A percentile compares a stretch with the other conserved stretches of the same genome.
Evolutionary conservation across 805 yeast genomes (phyloP).

Genomic region (Sugiyamaella smithiae): DNA sequence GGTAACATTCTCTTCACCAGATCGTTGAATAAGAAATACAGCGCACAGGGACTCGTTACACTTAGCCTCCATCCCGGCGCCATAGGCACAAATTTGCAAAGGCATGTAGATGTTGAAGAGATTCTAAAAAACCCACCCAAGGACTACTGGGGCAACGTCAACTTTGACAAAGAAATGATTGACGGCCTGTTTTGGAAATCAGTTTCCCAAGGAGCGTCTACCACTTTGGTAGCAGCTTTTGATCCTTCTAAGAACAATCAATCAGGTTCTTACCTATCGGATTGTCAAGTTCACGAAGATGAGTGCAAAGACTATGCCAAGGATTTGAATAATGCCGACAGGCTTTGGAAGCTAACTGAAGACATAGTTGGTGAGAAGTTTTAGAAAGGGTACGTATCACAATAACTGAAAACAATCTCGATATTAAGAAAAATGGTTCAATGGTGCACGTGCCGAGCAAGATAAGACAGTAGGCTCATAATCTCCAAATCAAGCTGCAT

Average conservation of each 20-base stretch:
- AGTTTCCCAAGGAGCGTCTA: constrained; percentile 9
- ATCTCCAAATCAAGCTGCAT: too few relatives aligned
- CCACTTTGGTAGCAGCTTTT: constrained; percentile 9
- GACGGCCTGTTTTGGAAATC: not conserved
- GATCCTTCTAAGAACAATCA: constrained; percentile 1
- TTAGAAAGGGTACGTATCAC: too few relatives aligned
- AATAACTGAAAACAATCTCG: too few relatives aligned
- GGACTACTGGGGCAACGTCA: not conserved
- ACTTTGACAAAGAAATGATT: not conserved
- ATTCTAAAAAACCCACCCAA: not conserved
- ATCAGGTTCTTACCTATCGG: constrained; percentile 10
- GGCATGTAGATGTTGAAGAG: constrained; percentile 9
- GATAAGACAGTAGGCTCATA: too few relatives aligned
- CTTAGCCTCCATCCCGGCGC: constrained; percentile 15
- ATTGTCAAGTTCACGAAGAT: constrained; percentile 4
- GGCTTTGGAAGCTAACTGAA: constrained; percentile 12
- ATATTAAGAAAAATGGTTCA: too few relatives aligned
- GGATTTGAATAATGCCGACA: constrained; percentile 7
- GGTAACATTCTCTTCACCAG: constrained; percentile 10
- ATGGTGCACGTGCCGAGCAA: too few relatives aligned
- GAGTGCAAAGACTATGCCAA: constrained; percentile 5
- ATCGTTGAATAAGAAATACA: constrained; percentile 4
- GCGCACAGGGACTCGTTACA: constrained; percentile 6
- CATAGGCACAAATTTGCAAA: constrained; percentile 10
- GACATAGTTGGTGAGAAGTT: constrained; percentile 12